A percentile compares a stretch with the other conserved stretches of the same genome.
These are phyloP conservation scores for Blastosporella zonata DNA, from an alignment of 1,284 basidiomycete genomes.

Conservation along the genomic window DNA sequence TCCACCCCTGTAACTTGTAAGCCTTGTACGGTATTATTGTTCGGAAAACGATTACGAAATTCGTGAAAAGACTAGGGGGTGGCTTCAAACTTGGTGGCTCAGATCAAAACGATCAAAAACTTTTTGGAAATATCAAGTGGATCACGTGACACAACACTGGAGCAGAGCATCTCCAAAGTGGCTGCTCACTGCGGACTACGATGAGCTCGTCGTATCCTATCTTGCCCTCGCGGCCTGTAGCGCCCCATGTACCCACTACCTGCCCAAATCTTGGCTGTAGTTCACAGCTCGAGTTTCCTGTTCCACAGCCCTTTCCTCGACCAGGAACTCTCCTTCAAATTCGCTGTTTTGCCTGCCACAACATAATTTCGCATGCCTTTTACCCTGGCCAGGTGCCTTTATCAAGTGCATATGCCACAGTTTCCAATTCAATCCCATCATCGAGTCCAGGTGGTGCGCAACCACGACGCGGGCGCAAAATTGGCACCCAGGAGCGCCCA, in stretches of 20 bases:
- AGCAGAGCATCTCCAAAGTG: not conserved
- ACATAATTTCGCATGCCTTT: constrained; percentile 57
- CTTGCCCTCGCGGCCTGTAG: constrained; percentile 58
- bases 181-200: constrained; percentile 1
- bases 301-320: constrained; percentile 64
- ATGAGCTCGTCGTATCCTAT: constrained; percentile 28
- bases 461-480: constrained; percentile 54
- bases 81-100: too few relatives aligned
- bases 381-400: constrained; percentile 58
- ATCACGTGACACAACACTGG: constrained; percentile 13
- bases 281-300: constrained; percentile 67
- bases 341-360: constrained; percentile 67
- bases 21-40: too few relatives aligned
- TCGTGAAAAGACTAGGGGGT: too few relatives aligned
- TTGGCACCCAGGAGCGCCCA: constrained; percentile 86
- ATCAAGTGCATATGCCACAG: constrained; percentile 19
- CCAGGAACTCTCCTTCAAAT: constrained; percentile 65
- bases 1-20: too few relatives aligned
- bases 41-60: too few relatives aligned
- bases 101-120: too few relatives aligned
- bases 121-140: too few relatives aligned
- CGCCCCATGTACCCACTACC: constrained; percentile 60
- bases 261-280: constrained; percentile 67
- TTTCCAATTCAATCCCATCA: constrained; percentile 7
- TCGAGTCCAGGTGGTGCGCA: constrained; percentile 21